phyloP scores from a whole-genome alignment of 305 asterid genomes.

The Vinca major region DNA sequence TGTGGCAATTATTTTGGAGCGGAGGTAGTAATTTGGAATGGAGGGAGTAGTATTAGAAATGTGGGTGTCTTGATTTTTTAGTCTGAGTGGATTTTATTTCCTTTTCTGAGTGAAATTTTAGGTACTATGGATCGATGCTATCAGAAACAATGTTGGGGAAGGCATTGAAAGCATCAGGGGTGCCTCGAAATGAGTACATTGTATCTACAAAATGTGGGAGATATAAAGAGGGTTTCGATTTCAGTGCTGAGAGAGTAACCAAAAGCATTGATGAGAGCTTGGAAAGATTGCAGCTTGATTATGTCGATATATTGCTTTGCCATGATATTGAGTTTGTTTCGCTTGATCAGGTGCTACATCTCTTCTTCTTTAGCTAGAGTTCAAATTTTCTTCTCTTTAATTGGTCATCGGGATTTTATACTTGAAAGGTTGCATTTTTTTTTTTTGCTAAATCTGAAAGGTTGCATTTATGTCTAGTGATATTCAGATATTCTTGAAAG shows the following conservation, averaged over 20 bases:
- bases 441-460: too few species aligned
- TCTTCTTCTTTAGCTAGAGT: background rate
- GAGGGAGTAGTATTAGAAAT: background rate
- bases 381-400: background rate
- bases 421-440: background rate
- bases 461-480: background rate
- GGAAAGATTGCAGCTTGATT: constrained; percentile 93
- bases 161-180: constrained; percentile 74
- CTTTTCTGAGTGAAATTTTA: constrained; percentile 15
- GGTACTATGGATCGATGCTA: constrained; percentile 87
- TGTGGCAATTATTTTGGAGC: too few species aligned
- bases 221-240: constrained; percentile 82
- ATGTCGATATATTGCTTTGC: constrained; percentile 79
- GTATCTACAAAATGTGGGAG: constrained; percentile 94
- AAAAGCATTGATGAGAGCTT: constrained; percentile 87
- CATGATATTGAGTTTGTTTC: constrained; percentile 93
- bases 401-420: background rate
- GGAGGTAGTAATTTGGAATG: too few species aligned
- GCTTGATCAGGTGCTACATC: constrained; percentile 66
- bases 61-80: constrained; percentile 4
- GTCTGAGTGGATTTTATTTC: background rate
- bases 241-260: constrained; percentile 89
- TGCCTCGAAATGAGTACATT: constrained; percentile 68
- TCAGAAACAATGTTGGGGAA: constrained; percentile 77
- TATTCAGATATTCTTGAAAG: constrained; percentile 2